A percentile compares a stretch with the other conserved stretches of the same genome.
These are phyloP conservation scores for Schizopora paradoxa DNA, from an alignment of 1,284 basidiomycete species.

Conservation along the genomic window DNA sequence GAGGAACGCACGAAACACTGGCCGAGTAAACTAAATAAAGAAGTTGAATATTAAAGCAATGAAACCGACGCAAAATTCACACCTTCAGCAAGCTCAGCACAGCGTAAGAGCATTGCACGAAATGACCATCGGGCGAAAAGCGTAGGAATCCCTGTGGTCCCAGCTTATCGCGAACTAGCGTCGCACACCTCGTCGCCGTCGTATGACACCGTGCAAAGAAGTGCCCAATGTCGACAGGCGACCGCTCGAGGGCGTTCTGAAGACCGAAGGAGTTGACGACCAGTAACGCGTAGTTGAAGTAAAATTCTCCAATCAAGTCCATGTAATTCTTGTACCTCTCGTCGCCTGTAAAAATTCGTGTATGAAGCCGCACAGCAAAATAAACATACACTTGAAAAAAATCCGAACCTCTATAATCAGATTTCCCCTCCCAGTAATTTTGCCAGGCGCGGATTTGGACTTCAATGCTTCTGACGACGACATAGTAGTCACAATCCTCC, in stretches of 20 bases:
- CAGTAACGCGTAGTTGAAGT: constrained; percentile 79
- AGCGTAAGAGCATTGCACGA: constrained; percentile 86
- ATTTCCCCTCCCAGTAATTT: constrained; percentile 46
- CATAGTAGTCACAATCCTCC: constrained; percentile 81
- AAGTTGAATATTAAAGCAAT: constrained; percentile 22
- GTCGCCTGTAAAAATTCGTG: constrained; percentile 27
- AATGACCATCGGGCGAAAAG: constrained; percentile 88
- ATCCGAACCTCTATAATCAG: constrained; percentile 7
- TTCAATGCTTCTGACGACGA: constrained; percentile 81
- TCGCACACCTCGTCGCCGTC: constrained; percentile 65
- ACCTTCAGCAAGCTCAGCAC: constrained; percentile 86
- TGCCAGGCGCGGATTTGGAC: constrained; percentile 70
- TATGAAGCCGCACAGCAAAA: neutral
- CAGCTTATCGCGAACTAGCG: constrained; percentile 70
- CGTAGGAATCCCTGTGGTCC: constrained; percentile 72
- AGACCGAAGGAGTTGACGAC: constrained; percentile 93
- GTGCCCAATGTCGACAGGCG: constrained; percentile 71
- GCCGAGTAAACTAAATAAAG: constrained; percentile 60
- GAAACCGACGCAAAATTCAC: constrained; percentile 21
- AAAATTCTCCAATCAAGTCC: constrained; percentile 60
- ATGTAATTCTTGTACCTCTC: constrained; percentile 43
- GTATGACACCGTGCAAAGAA: constrained; percentile 84
- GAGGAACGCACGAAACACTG: constrained; percentile 73
- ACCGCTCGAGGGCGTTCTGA: constrained; percentile 84
- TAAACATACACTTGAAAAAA: neutral